Conservation (phyloP, 805 yeast genomes). For the Groenewaldozyma tartarivorans region DNA sequence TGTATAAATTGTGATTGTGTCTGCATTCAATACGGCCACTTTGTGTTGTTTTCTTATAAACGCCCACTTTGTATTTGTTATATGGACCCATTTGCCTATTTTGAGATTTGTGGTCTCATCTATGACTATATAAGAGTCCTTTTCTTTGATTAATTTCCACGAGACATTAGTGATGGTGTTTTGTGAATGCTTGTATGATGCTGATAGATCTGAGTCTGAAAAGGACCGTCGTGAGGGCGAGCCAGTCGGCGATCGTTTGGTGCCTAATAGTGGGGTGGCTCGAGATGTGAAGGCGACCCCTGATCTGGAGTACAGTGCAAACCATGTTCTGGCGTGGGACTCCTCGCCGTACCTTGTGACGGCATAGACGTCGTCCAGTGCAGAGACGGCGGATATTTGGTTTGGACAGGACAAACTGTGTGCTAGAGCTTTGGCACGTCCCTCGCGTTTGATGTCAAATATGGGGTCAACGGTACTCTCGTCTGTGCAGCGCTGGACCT, state of each 20-base stretch:
- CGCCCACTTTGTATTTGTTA: constrained; percentile 3
- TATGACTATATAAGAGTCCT: constrained; percentile 8
- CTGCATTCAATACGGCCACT: background rate
- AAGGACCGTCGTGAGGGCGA: too few species aligned
- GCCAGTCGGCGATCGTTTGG: background rate
- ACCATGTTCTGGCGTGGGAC: background rate
- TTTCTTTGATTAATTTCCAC: constrained; percentile 13
- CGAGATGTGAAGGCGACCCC: background rate
- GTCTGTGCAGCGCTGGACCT: constrained; percentile 12
- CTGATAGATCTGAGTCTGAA: background rate
- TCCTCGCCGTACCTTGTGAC: background rate
- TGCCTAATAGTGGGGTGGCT: constrained; percentile 1
- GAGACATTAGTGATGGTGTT: constrained; percentile 10
- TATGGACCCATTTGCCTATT: constrained; percentile 15
- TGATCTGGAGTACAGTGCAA: background rate
- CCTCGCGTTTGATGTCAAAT: constrained; percentile 10
- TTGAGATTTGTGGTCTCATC: constrained; percentile 14
- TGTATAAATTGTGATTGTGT: background rate
- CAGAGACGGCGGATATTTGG: too few species aligned
- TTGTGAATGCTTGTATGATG: too few species aligned
- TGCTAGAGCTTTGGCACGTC: too few species aligned
- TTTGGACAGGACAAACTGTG: background rate
- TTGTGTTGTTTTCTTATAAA: constrained; percentile 1
- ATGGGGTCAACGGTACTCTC: constrained; percentile 12
- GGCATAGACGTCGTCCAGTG: background rate